Evolutionary conservation across 2,329 filamentous ascomycete genomes (phyloP).

Genomic region (Penicillium sp.): DNA sequence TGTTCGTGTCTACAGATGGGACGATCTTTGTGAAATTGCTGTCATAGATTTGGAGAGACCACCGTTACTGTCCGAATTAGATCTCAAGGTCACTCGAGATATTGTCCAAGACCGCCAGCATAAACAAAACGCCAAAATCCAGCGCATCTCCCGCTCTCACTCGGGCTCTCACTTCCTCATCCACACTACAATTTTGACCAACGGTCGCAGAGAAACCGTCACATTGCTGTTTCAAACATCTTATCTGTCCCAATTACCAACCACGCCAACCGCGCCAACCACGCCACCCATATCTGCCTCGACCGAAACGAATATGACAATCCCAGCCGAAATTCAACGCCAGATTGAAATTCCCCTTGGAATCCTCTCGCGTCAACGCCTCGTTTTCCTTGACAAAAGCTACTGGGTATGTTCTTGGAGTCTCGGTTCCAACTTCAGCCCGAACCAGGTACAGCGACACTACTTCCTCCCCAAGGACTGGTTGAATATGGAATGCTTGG

Average conservation of each 20-base stretch:
- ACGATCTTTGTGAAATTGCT: not conserved
- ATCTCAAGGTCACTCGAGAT: too few species aligned
- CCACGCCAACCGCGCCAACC: not conserved
- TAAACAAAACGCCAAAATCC: not conserved
- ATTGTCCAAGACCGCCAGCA: not conserved
- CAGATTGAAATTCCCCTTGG: not conserved
- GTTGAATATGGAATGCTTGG: not conserved
- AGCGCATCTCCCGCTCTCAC: not conserved
- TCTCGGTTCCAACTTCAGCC: slow-evolving; percentile 25
- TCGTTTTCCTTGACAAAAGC: slow-evolving; percentile 1
- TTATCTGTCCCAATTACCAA: not conserved
- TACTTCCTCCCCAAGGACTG: not conserved
- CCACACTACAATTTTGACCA: not conserved
- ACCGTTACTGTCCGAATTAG: not conserved
- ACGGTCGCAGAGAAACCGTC: not conserved
- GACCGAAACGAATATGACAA: not conserved
- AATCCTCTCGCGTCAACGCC: not conserved
- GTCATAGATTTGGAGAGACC: not conserved
- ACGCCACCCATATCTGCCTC: not conserved
- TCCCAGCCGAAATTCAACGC: not conserved
- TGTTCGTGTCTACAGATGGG: not conserved
- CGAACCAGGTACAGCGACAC: not conserved
- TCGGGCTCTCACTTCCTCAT: not conserved
- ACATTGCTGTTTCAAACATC: not conserved
- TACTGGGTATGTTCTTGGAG: slow-evolving; percentile 24